Evolutionary conservation across 805 yeast genomes (phyloP).

Genomic region (Myxozyma monticola): DNA sequence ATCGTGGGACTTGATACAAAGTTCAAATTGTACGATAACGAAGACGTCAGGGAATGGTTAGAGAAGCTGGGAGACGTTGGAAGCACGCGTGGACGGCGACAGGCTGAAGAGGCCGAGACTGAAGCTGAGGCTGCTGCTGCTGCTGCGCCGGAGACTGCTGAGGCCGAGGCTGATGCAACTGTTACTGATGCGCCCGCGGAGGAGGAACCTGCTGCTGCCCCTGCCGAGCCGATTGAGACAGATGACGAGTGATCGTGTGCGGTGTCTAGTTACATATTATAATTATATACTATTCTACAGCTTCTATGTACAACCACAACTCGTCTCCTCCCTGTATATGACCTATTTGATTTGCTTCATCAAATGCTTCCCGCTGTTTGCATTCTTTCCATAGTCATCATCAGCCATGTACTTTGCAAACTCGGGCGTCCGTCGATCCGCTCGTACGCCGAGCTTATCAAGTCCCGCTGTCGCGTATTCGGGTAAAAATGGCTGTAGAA

Average conservation of each 20-base stretch:
- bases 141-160: constrained; percentile 1
- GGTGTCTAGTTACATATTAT: not conserved
- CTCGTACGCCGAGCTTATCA: constrained; percentile 59
- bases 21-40: constrained; percentile 83
- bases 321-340: not conserved
- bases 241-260: constrained; percentile 6
- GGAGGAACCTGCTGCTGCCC: constrained; percentile 3
- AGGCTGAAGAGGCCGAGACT: constrained; percentile 8
- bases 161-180: constrained; percentile 6
- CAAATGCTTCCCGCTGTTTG: constrained; percentile 40
- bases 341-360: constrained; percentile 4
- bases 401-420: constrained; percentile 60
- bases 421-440: constrained; percentile 44
- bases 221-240: constrained; percentile 28
- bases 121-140: constrained; percentile 11
- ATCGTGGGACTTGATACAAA: constrained; percentile 81
- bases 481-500: constrained; percentile 76
- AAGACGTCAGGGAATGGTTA: constrained; percentile 79
- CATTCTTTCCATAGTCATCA: constrained; percentile 56
- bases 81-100: constrained; percentile 24
- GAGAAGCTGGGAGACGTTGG: constrained; percentile 54
- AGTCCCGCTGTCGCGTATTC: constrained; percentile 55
- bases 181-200: constrained; percentile 17
- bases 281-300: constrained; percentile 1
- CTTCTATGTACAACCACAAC: not conserved